Evolutionary conservation across 495 filamentous ascomycete species (phyloP).

Genomic region (Neurospora sp.): DNA sequence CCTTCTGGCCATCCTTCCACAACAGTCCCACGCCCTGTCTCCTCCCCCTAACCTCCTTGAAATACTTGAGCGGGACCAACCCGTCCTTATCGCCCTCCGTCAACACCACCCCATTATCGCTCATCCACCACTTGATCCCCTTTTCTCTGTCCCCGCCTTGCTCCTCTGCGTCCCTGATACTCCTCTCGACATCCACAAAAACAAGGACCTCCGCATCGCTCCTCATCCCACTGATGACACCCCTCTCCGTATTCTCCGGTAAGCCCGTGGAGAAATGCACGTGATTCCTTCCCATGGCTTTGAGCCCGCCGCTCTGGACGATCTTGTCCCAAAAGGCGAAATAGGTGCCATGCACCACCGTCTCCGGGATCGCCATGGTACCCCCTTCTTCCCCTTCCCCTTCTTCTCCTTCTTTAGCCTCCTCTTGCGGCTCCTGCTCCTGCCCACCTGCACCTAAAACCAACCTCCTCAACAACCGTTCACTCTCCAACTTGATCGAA

Average conservation of each 20-base stretch:
- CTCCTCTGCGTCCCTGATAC: conserved; percentile 30
- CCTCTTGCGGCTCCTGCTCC: conserved; percentile 25
- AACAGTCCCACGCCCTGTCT: conserved; percentile 50
- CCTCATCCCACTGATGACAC: conserved; percentile 81
- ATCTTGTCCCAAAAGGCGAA: conserved; percentile 67
- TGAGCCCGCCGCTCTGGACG: conserved; percentile 60
- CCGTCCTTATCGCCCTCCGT: conserved; percentile 40
- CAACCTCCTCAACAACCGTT: conserved; percentile 58
- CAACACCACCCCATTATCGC: conserved; percentile 70
- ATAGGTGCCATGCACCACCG: conserved; percentile 81
- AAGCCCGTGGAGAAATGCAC: conserved; percentile 75
- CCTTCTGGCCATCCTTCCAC: conserved; percentile 52
- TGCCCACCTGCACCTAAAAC: conserved; percentile 30
- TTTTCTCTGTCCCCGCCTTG: conserved; percentile 27
- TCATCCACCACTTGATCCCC: conserved; percentile 70
- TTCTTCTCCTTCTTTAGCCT: background rate
- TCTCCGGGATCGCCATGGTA: conserved; percentile 37
- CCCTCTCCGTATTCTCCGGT: conserved; percentile 28
- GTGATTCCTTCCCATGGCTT: conserved; percentile 71
- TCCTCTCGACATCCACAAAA: conserved; percentile 62
- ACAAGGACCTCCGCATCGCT: conserved; percentile 66
- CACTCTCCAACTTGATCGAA: conserved; percentile 57
- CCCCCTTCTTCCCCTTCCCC: background rate
- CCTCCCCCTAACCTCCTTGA: conserved; percentile 47
- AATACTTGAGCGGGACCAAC: conserved; percentile 32